These are phyloP conservation scores for Cyberlindnera mycetangii DNA, from an alignment of 805 yeast genomes.

Conservation along the genomic window DNA sequence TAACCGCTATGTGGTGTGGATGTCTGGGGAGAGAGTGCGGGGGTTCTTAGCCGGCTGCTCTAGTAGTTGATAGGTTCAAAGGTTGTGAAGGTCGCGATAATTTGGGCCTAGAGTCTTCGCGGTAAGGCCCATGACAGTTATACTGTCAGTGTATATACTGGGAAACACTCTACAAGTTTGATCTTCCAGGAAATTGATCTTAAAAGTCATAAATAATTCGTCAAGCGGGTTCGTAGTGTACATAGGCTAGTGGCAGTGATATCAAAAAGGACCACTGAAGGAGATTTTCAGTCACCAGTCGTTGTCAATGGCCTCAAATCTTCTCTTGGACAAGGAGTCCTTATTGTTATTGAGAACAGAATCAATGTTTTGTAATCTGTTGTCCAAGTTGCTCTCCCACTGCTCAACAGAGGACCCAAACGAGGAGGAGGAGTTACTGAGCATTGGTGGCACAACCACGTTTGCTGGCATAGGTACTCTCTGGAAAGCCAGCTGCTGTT, in stretches of 20 bases:
- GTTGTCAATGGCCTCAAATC: conserved; percentile 26
- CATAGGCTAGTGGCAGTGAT: too few species aligned
- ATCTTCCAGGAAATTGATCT: neutral
- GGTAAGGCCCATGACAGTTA: too few species aligned
- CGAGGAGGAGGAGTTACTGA: conserved; percentile 33
- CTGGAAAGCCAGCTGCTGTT: conserved; percentile 27
- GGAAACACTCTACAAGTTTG: too few species aligned
- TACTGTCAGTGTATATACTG: too few species aligned
- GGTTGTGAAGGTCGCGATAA: neutral
- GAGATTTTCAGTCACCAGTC: conserved; percentile 24
- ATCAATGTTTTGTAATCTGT: conserved; percentile 33
- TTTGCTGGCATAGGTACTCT: conserved; percentile 36
- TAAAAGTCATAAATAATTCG: conserved; percentile 3
- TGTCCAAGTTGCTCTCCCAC: conserved; percentile 38
- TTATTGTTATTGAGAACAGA: conserved; percentile 22
- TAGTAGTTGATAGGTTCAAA: neutral
- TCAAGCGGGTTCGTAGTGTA: neutral
- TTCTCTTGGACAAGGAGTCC: conserved; percentile 25
- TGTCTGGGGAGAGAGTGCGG: neutral
- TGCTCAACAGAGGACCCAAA: conserved; percentile 36
- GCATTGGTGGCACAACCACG: conserved; percentile 33
- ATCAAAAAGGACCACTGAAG: too few species aligned
- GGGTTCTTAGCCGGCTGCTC: neutral
- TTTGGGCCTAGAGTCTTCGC: neutral
- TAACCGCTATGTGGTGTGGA: neutral